Base-by-base conservation (phyloP, 1,284 basidiomycete species). In the Porogramme epimiltina region DNA sequence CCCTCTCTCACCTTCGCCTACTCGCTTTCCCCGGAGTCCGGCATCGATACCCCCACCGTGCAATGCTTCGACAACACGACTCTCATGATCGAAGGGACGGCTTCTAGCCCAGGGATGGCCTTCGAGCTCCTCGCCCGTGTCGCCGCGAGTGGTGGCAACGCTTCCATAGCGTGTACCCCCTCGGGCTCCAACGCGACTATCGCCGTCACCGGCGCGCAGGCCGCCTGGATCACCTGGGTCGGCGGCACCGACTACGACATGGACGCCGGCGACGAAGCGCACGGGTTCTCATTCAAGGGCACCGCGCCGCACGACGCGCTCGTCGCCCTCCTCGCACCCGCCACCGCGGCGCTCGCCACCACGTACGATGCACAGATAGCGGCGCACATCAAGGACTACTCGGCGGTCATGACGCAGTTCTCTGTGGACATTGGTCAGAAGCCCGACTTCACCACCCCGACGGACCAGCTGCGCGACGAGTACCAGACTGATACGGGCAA, bases 161-260 rank as follows among this genome's bases (percentile, higher is more conserved):
- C 61, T 1, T 42, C 47, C 16, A 55, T 72, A 9, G 41, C 56
- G 2, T 82, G 79, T 54, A 64, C 69, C 28, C 60, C 73, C 0
- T 53, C 66, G 8, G 57, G 51, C 4, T 22, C 53, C 13, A 34
- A 22, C 13, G 85, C 84, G 16, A 86, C 84, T 3, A 63, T 89
- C 18, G 69, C 63, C 31, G 75, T 82, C 4, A 63, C 63, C 0
- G 70, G 70, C 31, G 70, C 74, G 18, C 66, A 70, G 0, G 81
- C 84, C 47, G 74, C 81, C 0, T 85, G 79, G 80, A 69, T 89
- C 55, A 75, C 79, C 3, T 89, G 86, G 86, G 80, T 84, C 22
- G 87, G 86, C 20, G 85, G 76, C 24, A 90, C 88, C 13, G 77
- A 89, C 47, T 90, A 82, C 62, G 73, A 80, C 52, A 79, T 82